Conservation (phyloP, 192 early-diverging fungal genomes). For the Podila epigama region DNA sequence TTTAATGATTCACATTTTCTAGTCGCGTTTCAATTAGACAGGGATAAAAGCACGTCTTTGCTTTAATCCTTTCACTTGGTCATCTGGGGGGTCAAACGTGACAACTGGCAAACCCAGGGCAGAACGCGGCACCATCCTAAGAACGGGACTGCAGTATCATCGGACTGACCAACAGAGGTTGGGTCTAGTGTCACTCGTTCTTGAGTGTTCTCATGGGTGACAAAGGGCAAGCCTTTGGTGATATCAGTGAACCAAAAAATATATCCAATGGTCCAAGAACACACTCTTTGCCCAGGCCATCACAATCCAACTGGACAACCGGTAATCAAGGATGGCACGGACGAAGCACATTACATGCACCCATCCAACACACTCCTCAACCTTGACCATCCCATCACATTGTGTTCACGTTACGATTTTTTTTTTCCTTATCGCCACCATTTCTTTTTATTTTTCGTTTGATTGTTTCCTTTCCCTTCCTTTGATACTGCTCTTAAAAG, state of each 20-base stretch:
- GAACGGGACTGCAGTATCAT: neutral
- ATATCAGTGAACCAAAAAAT: slow-evolving; percentile 3
- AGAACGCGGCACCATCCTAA: neutral
- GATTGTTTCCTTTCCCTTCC: no score
- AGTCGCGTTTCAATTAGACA: no score
- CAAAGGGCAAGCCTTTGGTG: neutral
- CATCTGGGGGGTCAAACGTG: neutral
- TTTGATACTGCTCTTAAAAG: no score
- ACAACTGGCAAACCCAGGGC: neutral
- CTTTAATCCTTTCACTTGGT: no score
- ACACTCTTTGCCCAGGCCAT: neutral
- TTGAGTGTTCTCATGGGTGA: slow-evolving; percentile 10
- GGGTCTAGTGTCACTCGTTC: slow-evolving; percentile 11
- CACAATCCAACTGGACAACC: slow-evolving; percentile 17
- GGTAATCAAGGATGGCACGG: slow-evolving; percentile 12
- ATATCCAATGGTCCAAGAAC: slow-evolving; percentile 15
- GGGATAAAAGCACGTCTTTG: neutral
- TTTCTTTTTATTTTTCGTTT: no score
- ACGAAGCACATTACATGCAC: slow-evolving; percentile 6
- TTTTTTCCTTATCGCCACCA: no score
- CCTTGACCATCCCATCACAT: slow-evolving; percentile 5
- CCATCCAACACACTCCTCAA: slow-evolving; percentile 13
- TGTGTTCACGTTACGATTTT: neutral
- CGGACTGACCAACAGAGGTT: neutral
- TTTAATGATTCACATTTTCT: neutral